Conservation (phyloP, 169 alveolate genomes). For the Plasmodium gonderi region DNA sequence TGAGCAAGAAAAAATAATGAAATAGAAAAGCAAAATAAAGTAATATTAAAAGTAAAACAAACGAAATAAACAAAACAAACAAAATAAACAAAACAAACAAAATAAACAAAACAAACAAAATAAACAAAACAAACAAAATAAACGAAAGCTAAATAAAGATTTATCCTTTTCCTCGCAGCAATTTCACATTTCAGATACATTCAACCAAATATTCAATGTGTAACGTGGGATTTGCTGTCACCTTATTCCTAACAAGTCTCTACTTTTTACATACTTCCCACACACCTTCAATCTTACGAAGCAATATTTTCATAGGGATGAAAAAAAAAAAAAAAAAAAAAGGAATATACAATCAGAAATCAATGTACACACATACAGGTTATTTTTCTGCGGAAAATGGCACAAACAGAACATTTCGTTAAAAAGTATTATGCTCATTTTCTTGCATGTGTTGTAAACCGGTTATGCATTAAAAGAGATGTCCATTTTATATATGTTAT, state of each 20-base stretch:
- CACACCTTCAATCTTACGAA: not conserved
- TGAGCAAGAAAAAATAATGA: not conserved
- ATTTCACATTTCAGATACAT: not conserved
- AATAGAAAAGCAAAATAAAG: not conserved
- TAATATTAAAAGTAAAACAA: not conserved
- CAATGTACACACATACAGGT: not conserved
- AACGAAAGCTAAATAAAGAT: not conserved
- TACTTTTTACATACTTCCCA: not conserved
- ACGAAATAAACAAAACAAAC: no score
- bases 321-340: not conserved
- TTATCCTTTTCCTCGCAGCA: not conserved
- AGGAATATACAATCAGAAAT: no score
- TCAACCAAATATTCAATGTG: not conserved
- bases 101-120: no score
- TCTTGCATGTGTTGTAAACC: not conserved
- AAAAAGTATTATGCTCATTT: not conserved
- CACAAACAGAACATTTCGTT: not conserved
- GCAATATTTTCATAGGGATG: not conserved
- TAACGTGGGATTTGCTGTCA: not conserved
- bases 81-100: no score
- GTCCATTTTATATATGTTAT: no score
- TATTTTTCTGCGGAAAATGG: not conserved
- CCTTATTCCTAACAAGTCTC: not conserved
- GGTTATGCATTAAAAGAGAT: not conserved
- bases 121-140: not conserved